Percentiles rank a stretch among this genome's conserved stretches.
Conservation (phyloP, 2,329 filamentous ascomycete species). For the Leptographium procerum region DNA sequence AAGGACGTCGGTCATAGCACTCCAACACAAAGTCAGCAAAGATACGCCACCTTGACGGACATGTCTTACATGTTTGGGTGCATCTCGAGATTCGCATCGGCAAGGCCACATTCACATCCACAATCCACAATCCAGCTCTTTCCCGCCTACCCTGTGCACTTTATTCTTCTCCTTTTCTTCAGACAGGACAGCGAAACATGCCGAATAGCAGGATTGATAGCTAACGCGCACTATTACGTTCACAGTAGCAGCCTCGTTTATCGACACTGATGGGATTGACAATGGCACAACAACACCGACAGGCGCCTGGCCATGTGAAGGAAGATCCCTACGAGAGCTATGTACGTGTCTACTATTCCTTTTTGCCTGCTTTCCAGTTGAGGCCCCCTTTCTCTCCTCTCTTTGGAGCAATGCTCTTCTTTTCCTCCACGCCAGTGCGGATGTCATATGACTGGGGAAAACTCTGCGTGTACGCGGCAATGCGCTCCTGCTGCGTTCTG, state of each 20-base stretch:
- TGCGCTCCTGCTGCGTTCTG: background rate
- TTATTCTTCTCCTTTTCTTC: background rate
- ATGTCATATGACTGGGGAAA: background rate
- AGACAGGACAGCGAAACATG: background rate
- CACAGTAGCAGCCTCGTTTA: slow-evolving; percentile 2
- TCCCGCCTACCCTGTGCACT: background rate
- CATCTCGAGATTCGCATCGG: background rate
- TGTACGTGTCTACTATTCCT: slow-evolving; percentile 8
- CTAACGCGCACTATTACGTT: slow-evolving; percentile 1
- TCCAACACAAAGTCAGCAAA: background rate
- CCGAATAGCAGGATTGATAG: background rate
- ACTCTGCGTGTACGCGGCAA: background rate
- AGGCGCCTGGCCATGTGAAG: slow-evolving; percentile 30
- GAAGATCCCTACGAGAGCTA: slow-evolving; percentile 31
- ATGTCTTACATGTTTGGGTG: background rate
- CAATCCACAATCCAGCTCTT: too few species aligned
- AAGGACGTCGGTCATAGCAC: background rate
- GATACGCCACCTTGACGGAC: background rate
- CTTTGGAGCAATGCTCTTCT: background rate
- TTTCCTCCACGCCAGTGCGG: background rate
- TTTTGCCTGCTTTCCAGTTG: background rate
- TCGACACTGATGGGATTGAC: slow-evolving; percentile 26
- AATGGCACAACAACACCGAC: slow-evolving; percentile 34
- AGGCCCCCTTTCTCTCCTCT: background rate
- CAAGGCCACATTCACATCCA: background rate